Base-by-base conservation (phyloP, 2,329 filamentous ascomycete genomes). In the Beauveria sp. region DNA sequence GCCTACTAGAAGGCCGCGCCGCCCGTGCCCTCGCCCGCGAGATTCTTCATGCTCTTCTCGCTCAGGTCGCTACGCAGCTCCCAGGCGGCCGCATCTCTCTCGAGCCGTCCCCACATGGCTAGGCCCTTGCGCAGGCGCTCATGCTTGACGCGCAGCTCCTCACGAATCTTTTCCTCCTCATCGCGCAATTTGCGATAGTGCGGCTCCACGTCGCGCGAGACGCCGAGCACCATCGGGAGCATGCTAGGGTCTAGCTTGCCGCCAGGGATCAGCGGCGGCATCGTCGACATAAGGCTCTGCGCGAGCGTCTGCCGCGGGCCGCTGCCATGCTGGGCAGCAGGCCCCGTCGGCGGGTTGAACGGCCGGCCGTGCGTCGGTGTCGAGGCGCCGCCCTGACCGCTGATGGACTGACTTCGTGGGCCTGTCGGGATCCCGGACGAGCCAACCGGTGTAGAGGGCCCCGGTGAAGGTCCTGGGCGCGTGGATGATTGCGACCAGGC, bases 331-430 rank as follows among this genome's bases (percentile, higher is more conserved):
- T 75, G 73, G n/a, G 72, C 69, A 20, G 75, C 73, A n/a, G 82
- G 82, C 3, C 82, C 82, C 1, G 82, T 84, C 3, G 81, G 82
- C 2, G 82, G 82, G 65, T 85, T 84, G 69, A 85, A 85, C 0
- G 81, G 77, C 18, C 74, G 70, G 26, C 68, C 63, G 75, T 81
- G 64, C 68, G 72, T 62, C 69, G 79, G 73, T 3, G 77, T 76
- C 9, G 76, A 71, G 24, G 47, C 49, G 8, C 61, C 58, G 14
- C 54, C 60, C 14, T 62, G 60, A n/a, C 47, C 22, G 74, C 72
- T 34, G 66, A 67, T 65, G 56, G 72, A 71, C 58, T 73, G 61
- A 66, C 69, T 47, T 65, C 80, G 73, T 10, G 80, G 80, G 2
- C 80, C 80, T 0, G 80, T 83, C 2, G 80, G 80, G 42, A 82